Percentiles rank a stretch among this genome's conserved stretches.
Conservation (phyloP, 208 protist species). For the Tritrichomonas foetus region DNA sequence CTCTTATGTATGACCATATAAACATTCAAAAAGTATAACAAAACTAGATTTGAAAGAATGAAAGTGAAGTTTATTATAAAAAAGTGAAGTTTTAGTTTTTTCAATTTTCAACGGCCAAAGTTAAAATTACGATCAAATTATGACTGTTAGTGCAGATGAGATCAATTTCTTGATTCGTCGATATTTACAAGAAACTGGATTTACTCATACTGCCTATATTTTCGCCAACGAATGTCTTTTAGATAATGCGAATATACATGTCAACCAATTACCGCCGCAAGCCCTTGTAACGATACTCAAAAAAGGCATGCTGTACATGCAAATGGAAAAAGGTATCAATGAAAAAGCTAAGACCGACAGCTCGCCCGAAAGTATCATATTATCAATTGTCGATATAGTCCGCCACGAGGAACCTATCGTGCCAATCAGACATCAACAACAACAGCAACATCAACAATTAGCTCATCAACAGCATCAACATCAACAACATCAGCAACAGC, state of each 20-base stretch:
- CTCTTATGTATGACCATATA: no score
- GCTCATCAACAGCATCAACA: neutral
- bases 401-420: slow-evolving; percentile 11
- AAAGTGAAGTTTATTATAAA: no score
- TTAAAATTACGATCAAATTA: neutral
- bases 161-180: slow-evolving; percentile 76
- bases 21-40: no score
- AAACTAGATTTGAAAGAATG: no score
- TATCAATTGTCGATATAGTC: neutral
- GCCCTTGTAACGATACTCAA: neutral
- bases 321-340: slow-evolving; percentile 21
- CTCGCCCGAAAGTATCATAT: neutral
- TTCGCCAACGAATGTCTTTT: neutral
- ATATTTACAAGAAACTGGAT: slow-evolving; percentile 71
- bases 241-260: neutral
- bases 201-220: neutral
- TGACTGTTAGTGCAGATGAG: slow-evolving; percentile 62
- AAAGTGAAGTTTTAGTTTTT: no score
- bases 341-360: slow-evolving; percentile 3
- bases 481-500: neutral
- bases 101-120: no score
- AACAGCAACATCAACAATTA: neutral
- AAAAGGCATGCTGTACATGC: slow-evolving; percentile 35
- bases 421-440: neutral
- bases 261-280: neutral